Evolutionary conservation across 163 green algal genomes (phyloP), one percentile per base, ranked within the genome.

Genomic region (Chlorella variabilis): DNA sequence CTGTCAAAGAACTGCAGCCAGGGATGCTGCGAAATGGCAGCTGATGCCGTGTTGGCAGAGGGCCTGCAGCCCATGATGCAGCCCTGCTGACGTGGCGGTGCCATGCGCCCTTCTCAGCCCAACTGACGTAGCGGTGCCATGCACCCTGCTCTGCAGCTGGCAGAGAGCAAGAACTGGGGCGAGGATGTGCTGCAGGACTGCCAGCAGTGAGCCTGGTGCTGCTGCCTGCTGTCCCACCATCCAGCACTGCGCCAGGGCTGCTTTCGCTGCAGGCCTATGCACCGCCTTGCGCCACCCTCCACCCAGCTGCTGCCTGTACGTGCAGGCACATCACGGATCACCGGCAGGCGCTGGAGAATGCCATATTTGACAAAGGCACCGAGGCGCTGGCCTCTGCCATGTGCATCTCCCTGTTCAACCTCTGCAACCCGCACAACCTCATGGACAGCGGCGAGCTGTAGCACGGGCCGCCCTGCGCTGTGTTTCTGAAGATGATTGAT

Each of bases 361-460:
- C 6, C 27, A 67, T 84, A 33, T 84, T 84, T 48, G 58, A 70
- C 48, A n/a, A 45, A 15, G 71, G 69, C 51, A 59, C 45, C 1
- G 33, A 61, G 34, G 33, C 27, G 7, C 59, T 80, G 70, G 67
- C 49, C 0, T 7, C 42, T 0, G n/a, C 25, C 11, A 29, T 84
- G 78, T 84, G 78, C 20, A 33, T 74, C 13, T 51, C 69, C n/a
- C 39, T 36, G 36, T 33, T 62, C 23, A 2, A 23, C 39, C 59
- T 81, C 20, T 81, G 75, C 75, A 45, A 71, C 59, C 33, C n/a
- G 29, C 75, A 81, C 59, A 11, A 45, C 29, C 0, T 81, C 0
- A 33, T 71, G 29, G 75, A 80, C 56, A 71, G 58, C 18, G 74
- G 74, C 3, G 74, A 81, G 59, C 68, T 75, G 41, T 75, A 75